These are phyloP conservation scores for Pouteria campechiana DNA, from an alignment of 179 eudicot species.

Conservation along the genomic window DNA sequence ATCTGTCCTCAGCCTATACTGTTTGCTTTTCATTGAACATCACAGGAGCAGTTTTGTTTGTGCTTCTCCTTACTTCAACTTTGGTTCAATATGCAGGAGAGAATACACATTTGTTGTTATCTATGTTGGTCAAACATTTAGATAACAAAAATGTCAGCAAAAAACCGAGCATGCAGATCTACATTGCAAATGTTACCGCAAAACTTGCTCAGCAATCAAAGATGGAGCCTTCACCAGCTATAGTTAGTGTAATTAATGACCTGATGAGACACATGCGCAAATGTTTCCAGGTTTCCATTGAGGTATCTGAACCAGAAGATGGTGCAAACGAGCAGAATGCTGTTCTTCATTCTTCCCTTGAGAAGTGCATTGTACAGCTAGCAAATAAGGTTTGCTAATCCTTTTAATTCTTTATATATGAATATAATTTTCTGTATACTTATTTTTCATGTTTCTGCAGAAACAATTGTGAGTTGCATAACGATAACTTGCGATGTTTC, in stretches of 20 bases:
- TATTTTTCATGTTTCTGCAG: no score
- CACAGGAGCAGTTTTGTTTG: neutral
- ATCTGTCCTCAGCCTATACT: no score
- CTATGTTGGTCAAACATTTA: conserved; percentile 72
- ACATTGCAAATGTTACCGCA: conserved; percentile 42
- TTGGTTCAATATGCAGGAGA: conserved; percentile 25
- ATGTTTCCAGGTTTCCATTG: conserved; percentile 62
- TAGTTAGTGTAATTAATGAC: conserved; percentile 66
- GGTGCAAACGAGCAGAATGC: conserved; percentile 37
- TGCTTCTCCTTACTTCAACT: conserved; percentile 1
- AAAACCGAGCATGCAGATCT: conserved; percentile 54
- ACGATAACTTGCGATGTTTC: no score
- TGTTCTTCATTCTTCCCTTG: conserved; percentile 64
- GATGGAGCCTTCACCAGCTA: conserved; percentile 43
- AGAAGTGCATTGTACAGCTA: conserved; percentile 61
- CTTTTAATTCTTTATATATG: neutral
- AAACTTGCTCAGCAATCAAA: conserved; percentile 54
- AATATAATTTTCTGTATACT: no score
- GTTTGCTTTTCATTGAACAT: no score
- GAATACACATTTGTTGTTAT: conserved; percentile 55
- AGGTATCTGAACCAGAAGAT: conserved; percentile 31
- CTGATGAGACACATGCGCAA: conserved; percentile 65
- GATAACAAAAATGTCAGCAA: conserved; percentile 67
- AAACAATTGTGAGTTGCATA: no score
- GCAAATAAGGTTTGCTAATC: conserved; percentile 49